Evolutionary conservation across 2,329 filamentous ascomycete genomes (phyloP).

Genomic region (Cladosporium oxysporum): DNA sequence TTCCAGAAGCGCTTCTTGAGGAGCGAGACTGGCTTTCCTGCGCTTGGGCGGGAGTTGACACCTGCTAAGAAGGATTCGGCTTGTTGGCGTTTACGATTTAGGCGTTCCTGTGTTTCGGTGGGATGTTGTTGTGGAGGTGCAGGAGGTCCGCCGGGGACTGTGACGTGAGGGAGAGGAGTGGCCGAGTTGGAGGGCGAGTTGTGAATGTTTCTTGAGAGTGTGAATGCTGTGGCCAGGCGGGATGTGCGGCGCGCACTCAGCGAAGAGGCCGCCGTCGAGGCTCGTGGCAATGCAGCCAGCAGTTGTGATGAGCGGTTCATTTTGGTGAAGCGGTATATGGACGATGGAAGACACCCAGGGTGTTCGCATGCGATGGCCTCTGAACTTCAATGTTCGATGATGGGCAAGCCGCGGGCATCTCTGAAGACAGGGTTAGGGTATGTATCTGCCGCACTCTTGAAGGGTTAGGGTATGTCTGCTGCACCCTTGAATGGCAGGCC

Average conservation of each 20-base stretch:
- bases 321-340: neutral
- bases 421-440: slow-evolving; percentile 5
- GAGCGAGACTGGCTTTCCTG: slow-evolving; percentile 49
- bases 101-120: slow-evolving; percentile 49
- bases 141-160: slow-evolving; percentile 61
- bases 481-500: neutral
- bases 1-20: slow-evolving; percentile 84
- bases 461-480: neutral
- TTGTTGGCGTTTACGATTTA: slow-evolving; percentile 53
- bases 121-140: slow-evolving; percentile 54
- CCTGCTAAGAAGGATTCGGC: slow-evolving; percentile 51
- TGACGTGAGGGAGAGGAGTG: slow-evolving; percentile 58
- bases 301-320: slow-evolving; percentile 17
- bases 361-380: neutral
- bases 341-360: neutral
- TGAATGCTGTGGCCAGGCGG: neutral
- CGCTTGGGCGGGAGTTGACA: slow-evolving; percentile 42
- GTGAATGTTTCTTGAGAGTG: slow-evolving; percentile 42
- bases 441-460: neutral
- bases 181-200: slow-evolving; percentile 48
- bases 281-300: slow-evolving; percentile 21
- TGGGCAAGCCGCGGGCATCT: neutral
- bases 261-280: slow-evolving; percentile 33
- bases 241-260: slow-evolving; percentile 33
- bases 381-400: neutral